Evolutionary conservation across 208 protist species (phyloP), one percentile per base, ranked within the genome.

Genomic region (Lotmaria passim): DNA sequence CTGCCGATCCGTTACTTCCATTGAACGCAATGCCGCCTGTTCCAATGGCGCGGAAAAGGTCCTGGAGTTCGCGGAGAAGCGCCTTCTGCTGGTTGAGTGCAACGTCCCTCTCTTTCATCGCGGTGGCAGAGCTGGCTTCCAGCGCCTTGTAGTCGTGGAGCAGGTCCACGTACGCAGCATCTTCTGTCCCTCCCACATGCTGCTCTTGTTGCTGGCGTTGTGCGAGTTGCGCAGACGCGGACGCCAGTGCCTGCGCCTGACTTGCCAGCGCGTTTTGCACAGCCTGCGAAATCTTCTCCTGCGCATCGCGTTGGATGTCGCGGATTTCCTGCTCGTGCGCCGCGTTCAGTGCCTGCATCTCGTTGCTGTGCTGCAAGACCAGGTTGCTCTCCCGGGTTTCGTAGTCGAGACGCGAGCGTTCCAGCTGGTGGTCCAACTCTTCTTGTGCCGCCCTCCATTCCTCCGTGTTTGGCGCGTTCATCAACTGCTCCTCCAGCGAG

Each of bases 331-430:
- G 53, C 69, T 92, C 88, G 30, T 93, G 79, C 14, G 47, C 41
- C 6, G 75, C 70, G 11, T 76, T 59, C 28, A 93, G 78, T 0
- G 81, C 69, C 59, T 91, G 75, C 17, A 94, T 64, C 56, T 93
- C 91, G 33, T 89, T 82, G 31, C 73, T 73, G 73, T 94, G 86
- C 48, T 90, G 82, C 10, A 82, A 47, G 38, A 90, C 81, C 0
- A 93, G 75, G 15, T 70, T 61, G 23, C 63, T 71, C 53, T 93
- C 88, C 1, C 85, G 80, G 0, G 44, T 57, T 2, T 73, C 57
- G 68, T 82, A 91, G 66, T 91, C 86, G 3, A 67, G 70, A 2
- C 77, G 79, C 36, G 87, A 30, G 15, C 52, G 66, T 51, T 78
- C 63, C 36, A 92, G 46, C 24, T 81, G 81, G 33, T 76, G 50